Base-by-base conservation (phyloP, 2,329 filamentous ascomycete species). In the Colletotrichum horii region DNA sequence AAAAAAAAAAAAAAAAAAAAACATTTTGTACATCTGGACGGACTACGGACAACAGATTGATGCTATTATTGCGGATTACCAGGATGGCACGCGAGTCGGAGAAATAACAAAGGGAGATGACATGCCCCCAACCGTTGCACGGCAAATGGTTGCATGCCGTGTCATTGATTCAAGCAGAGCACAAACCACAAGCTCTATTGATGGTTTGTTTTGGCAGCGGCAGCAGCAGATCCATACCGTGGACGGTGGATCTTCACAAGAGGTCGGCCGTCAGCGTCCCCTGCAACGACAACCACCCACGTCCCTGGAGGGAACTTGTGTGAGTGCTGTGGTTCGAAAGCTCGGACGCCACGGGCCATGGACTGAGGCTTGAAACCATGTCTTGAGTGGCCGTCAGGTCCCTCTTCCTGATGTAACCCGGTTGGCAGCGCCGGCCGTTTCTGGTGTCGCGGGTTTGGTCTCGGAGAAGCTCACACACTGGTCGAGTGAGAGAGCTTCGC, bases 301-400 rank as follows among this genome's bases (percentile, higher is more conserved):
- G 66, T 70, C 66, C 66, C 64, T n/a, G 71, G 58, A 74, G 43
- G 64, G 71, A 70, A 74, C 66, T 74, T 74, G 66, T 74, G 66
- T 28, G 34, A 68, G 73, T 48, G 55, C 69, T 58, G 62, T 74
- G 56, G 74, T 74, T 76, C 66, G 58, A 74, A 69, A 70, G 60
- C 74, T 70, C 66, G 65, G 48, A 55, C 60, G 34, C 58, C 32
- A 32, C 52, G 66, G 52, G 28, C 66, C 52, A 38, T 60, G 52
- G 26, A 55, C 74, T 55, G 43, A 38, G 71, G 66, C 60, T 70
- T 76, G 71, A 76, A 74, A 74, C 58, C 73, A 66, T 70, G 74
- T 74, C 65, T 74, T 75, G 66, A 70, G 74, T 36, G 65, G 26
- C 71, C 69, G 73, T 73, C 73, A 73, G 70, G 70, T 73, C 58